phyloP scores from a whole-genome alignment of 2,329 filamentous ascomycete species.

The Aspergillus sp. region DNA sequence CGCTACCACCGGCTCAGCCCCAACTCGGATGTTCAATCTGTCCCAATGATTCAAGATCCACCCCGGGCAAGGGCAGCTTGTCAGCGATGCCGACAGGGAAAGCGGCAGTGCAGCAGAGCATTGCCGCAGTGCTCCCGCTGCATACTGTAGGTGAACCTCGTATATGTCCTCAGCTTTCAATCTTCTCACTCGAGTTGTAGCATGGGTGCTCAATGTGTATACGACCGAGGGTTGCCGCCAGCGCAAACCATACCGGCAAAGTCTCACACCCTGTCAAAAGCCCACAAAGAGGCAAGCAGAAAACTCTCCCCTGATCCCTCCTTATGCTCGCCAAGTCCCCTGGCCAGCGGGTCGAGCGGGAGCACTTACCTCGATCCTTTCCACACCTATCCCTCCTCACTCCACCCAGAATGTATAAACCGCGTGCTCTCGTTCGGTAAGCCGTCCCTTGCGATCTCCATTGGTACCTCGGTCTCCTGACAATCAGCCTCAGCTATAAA shows the following conservation, averaged over 20 bases:
- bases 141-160: neutral
- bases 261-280: neutral
- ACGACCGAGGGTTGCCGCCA: neutral
- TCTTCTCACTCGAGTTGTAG: neutral
- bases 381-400: neutral
- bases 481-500: neutral
- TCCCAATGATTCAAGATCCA: neutral
- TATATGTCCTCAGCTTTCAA: neutral
- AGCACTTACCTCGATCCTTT: slow-evolving; percentile 4
- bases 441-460: neutral
- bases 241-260: neutral
- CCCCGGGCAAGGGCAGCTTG: neutral
- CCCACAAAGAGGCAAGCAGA: neutral
- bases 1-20: neutral
- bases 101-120: neutral
- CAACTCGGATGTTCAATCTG: neutral
- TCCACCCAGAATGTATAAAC: neutral
- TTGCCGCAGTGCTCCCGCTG: slow-evolving; percentile 3
- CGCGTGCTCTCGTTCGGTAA: neutral
- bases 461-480: neutral
- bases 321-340: neutral
- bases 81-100: slow-evolving; percentile 2
- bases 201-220: neutral
- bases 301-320: neutral
- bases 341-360: neutral